A percentile compares a stretch with the other conserved stretches of the same genome.
phyloP scores from a whole-genome alignment of 805 yeast genomes.

The Kodamaea restingae region DNA sequence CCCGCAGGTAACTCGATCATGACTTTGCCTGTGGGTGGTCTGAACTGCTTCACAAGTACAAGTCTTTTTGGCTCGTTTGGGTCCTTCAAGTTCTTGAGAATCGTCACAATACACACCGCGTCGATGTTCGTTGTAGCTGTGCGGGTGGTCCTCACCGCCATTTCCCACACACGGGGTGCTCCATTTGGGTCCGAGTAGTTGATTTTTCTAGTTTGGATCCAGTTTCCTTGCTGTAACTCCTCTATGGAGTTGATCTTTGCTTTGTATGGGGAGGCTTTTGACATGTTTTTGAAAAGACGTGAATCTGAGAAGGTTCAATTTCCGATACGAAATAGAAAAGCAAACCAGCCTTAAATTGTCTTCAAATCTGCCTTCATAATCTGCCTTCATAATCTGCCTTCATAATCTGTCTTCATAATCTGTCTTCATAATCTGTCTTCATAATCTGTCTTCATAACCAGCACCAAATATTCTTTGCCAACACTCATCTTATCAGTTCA shows the following conservation, averaged over 20 bases:
- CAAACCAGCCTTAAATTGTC: too few relatives aligned
- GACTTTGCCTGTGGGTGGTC: slow-evolving; percentile 88
- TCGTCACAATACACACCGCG: slow-evolving; percentile 87
- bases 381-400: too few relatives aligned
- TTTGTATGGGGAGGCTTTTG: slow-evolving; percentile 30
- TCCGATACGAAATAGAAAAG: not conserved
- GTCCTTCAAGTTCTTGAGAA: slow-evolving; percentile 46
- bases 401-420: too few relatives aligned
- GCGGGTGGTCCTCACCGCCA: slow-evolving; percentile 77
- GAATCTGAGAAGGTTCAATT: slow-evolving; percentile 1
- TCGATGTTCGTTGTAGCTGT: slow-evolving; percentile 58
- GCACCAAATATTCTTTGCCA: too few relatives aligned
- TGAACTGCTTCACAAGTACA: slow-evolving; percentile 80
- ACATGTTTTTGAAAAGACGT: not conserved
- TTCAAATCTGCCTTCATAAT: too few relatives aligned
- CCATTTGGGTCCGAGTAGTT: slow-evolving; percentile 74
- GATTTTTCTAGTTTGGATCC: slow-evolving; percentile 57
- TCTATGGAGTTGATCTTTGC: slow-evolving; percentile 31
- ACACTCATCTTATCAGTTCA: too few relatives aligned
- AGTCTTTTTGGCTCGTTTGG: slow-evolving; percentile 37
- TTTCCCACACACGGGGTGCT: slow-evolving; percentile 75
- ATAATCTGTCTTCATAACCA: too few relatives aligned
- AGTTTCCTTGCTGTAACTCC: slow-evolving; percentile 36
- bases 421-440: too few relatives aligned
- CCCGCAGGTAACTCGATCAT: slow-evolving; percentile 97